Percentiles rank a stretch among this genome's conserved stretches.
Conservation (phyloP, 306 rosid species). For the Betula pendula region DNA sequence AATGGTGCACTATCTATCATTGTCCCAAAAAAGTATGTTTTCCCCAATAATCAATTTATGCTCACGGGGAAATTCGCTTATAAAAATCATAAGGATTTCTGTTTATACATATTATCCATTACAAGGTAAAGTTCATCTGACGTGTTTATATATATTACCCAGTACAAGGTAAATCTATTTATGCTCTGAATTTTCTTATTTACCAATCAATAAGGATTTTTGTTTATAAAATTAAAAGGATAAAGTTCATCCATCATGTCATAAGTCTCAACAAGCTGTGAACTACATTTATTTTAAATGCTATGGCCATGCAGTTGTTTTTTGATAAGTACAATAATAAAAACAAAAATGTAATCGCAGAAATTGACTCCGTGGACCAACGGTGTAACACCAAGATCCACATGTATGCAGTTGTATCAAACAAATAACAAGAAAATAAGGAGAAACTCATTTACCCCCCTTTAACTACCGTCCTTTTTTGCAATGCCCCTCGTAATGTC, state of each 20-base stretch:
- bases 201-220: background rate
- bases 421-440: background rate
- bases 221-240: background rate
- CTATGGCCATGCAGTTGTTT: background rate
- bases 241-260: background rate
- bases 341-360: no score
- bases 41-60: background rate
- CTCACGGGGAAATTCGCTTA: no score
- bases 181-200: background rate
- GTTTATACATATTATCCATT: no score
- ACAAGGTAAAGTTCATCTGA: no score
- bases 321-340: no score
- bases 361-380: no score
- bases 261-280: constrained; percentile 1
- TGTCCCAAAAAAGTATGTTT: background rate
- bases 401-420: constrained; percentile 7
- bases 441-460: no score
- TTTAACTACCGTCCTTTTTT: no score
- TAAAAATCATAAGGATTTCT: background rate
- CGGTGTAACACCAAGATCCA: no score
- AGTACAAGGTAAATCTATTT: no score
- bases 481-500: no score
- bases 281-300: background rate
- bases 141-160: no score
- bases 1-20: background rate